Evolutionary conservation across 2,329 filamentous ascomycete species (phyloP).

Genomic region (Apiospora hydei): DNA sequence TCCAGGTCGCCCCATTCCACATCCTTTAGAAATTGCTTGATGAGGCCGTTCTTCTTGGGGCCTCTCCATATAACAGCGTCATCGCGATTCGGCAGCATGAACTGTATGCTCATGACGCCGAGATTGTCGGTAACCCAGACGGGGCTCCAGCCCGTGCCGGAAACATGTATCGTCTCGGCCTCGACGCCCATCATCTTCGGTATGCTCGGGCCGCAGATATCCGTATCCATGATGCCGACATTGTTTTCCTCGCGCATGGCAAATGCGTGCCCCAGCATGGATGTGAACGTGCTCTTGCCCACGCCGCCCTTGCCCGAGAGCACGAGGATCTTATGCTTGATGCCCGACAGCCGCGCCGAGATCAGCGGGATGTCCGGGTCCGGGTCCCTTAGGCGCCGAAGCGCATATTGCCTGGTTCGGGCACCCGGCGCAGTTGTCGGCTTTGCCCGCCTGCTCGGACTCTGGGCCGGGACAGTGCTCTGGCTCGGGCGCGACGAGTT

Average conservation of each 20-base stretch:
- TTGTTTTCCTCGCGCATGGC: slow-evolving; percentile 79
- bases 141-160: slow-evolving; percentile 87
- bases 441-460: slow-evolving; percentile 71
- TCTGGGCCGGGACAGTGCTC: slow-evolving; percentile 96
- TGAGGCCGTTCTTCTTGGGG: slow-evolving; percentile 97
- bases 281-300: slow-evolving; percentile 93
- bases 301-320: slow-evolving; percentile 96
- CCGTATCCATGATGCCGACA: slow-evolving; percentile 96
- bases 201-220: slow-evolving; percentile 95
- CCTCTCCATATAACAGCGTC: slow-evolving; percentile 98
- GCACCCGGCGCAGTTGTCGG: slow-evolving; percentile 90
- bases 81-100: slow-evolving; percentile 93
- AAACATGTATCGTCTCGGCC: slow-evolving; percentile 90
- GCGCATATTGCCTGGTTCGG: slow-evolving; percentile 97
- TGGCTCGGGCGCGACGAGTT: slow-evolving; percentile 92
- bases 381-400: slow-evolving; percentile 90
- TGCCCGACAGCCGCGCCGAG: slow-evolving; percentile 78
- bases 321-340: slow-evolving; percentile 92
- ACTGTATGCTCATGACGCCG: slow-evolving; percentile 96
- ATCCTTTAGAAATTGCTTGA: slow-evolving; percentile 97
- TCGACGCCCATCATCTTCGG: slow-evolving; percentile 99
- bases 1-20: slow-evolving; percentile 98
- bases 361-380: slow-evolving; percentile 94
- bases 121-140: slow-evolving; percentile 96
- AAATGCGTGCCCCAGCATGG: slow-evolving; percentile 87